Base-by-base conservation (phyloP, 805 yeast species). In the fission yeast (Schizosaccharomyces pombe) region DNA sequence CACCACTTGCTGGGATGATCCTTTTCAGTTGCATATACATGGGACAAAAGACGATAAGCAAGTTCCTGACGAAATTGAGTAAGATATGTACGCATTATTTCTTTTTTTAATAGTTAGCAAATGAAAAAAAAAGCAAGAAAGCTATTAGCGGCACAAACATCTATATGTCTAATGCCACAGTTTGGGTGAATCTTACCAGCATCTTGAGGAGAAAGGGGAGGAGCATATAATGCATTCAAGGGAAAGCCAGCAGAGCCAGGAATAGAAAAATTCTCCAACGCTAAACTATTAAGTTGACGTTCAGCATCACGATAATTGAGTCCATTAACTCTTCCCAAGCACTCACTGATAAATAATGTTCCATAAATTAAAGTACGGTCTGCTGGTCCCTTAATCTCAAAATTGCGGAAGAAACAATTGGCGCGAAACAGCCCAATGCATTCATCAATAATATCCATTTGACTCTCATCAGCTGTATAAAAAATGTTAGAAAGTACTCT, bases 191-290 rank as follows among this genome's bases (percentile, higher is more conserved):
- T n/a, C 49, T 5, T 43, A 43, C 49, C 49, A 43, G 80, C 79
- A 58, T 85, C 95, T 56, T 73, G 72, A 61, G 80, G 79, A 62
- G 79, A 82, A 33, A 72, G 69, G 22, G 95, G 91, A 8, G 94
- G 76, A 52, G 76, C 68, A 67, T 79, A 77, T 64, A 91, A 64
- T 0, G 85, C 75, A 66, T 87, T 89, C 67, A 91, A 72, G 19
- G 97, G 96, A 72, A 91, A 91, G 12, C 89, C 86, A 6, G 89
- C 78, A 57, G 91, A 95, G 26, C 99, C 99, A 1, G 99, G 99
- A 58, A 91, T 74, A 16, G 87, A 73, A 63, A 91, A 89, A 64
- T 79, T 78, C 60, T 89, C 97, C 56, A 91, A 73, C 1, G 96
- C 80, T 59, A 86, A 73, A 63, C 87, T 87, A 59, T 84, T 86